These are phyloP conservation scores for Salvia rosmarinus DNA, from an alignment of 257 asterid genomes.

Conservation along the genomic window DNA sequence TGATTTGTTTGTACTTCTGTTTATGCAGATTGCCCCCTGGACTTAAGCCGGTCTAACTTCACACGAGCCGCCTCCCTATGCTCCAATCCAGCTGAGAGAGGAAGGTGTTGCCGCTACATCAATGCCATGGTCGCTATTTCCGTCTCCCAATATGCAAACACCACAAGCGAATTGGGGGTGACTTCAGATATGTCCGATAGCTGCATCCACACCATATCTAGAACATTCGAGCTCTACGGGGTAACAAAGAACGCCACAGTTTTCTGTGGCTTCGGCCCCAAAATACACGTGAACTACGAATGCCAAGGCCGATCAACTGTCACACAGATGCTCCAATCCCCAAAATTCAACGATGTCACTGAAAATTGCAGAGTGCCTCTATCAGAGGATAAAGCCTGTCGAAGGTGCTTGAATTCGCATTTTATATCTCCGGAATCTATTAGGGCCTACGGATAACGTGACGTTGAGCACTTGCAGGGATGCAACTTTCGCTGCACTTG, in stretches of 20 bases:
- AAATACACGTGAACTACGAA: conserved; percentile 75
- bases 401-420: conserved; percentile 83
- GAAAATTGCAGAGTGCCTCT: conserved; percentile 67
- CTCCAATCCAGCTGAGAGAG: conserved; percentile 65
- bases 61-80: conserved; percentile 78
- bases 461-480: conserved; percentile 93
- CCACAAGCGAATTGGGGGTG: conserved; percentile 72
- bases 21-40: conserved; percentile 89
- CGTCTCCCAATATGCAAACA: conserved; percentile 74
- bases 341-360: conserved; percentile 59
- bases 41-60: conserved; percentile 71
- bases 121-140: conserved; percentile 83
- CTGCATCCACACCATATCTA: conserved; percentile 66
- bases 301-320: conserved; percentile 84
- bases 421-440: conserved; percentile 70
- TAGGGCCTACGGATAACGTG: conserved; percentile 72
- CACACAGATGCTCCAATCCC: conserved; percentile 72
- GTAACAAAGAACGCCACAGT: conserved; percentile 62
- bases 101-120: conserved; percentile 86
- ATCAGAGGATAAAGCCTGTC: conserved; percentile 54
- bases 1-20: conserved; percentile 21
- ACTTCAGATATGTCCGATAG: conserved; percentile 51
- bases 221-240: conserved; percentile 70
- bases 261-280: conserved; percentile 89
- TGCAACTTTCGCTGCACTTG: conserved; percentile 82